phyloP scores from a whole-genome alignment of 2,329 filamentous ascomycete genomes.

The Trichothecium sympodiale region DNA sequence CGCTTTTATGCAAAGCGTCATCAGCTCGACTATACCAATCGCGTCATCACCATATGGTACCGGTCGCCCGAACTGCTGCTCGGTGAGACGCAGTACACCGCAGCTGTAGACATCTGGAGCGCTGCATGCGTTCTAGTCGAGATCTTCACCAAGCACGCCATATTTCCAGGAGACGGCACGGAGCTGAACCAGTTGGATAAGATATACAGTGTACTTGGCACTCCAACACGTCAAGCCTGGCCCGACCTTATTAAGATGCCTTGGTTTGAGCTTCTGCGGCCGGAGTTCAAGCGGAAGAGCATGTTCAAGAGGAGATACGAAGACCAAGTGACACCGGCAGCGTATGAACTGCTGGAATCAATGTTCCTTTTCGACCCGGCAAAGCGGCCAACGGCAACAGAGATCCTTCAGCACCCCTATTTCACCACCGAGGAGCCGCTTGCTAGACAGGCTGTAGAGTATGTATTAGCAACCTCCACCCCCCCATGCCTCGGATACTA shows the following conservation, averaged over 20 bases:
- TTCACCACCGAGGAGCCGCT: constrained; percentile 73
- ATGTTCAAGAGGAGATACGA: constrained; percentile 77
- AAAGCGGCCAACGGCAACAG: constrained; percentile 70
- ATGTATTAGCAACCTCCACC: constrained; percentile 26
- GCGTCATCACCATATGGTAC: constrained; percentile 99
- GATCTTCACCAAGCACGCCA: constrained; percentile 86
- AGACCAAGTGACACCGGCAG: constrained; percentile 64
- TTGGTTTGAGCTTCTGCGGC: constrained; percentile 89
- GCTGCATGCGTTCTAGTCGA: constrained; percentile 94
- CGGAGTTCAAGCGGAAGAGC: constrained; percentile 59
- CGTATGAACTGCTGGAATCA: constrained; percentile 67
- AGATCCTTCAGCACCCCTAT: constrained; percentile 80
- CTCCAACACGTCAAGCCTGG: constrained; percentile 77
- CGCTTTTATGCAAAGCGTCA: constrained; percentile 91
- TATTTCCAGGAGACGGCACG: constrained; percentile 92
- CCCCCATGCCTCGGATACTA: constrained; percentile 1
- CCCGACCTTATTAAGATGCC: constrained; percentile 85
- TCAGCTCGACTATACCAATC: constrained; percentile 92
- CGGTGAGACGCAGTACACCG: constrained; percentile 82
- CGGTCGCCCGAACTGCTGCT: constrained; percentile 81
- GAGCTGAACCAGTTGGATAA: constrained; percentile 94
- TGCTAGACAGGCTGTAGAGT: constrained; percentile 71
- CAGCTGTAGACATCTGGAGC: constrained; percentile 91
- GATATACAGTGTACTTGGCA: constrained; percentile 88
- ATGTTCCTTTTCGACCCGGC: constrained; percentile 89